Evolutionary conservation across 2,329 filamentous ascomycete species (phyloP), one percentile per base, ranked within the genome.

Genomic region (Paecilomyces fulvus): DNA sequence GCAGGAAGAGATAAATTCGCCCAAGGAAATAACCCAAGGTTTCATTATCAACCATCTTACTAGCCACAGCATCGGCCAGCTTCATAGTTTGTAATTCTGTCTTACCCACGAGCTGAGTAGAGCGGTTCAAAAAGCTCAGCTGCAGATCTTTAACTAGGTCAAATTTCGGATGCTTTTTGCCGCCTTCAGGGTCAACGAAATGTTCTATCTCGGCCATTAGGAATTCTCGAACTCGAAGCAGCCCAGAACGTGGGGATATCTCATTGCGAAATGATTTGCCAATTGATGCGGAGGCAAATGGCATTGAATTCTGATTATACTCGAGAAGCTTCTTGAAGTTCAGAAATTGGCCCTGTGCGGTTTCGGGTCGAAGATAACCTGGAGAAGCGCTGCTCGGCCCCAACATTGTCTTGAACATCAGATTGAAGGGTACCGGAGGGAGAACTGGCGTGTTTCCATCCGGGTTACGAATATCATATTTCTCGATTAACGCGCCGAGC

Each of bases 191-290:
- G 68, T 99, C 94, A 63, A 99, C 94, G 70, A 90, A 99, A 75
- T 99, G 92, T 79, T 99, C 94, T 65, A 99, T 96, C 77, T 99
- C 94, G 23, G 92, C 94, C 94, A 99, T 97, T 66, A 96, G 77
- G 77, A 99, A 97, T 74, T 99, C 94, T 66, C 94, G 89, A 48
- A 99, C 94, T 65, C 94, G 88, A 57, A 99, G 78, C 46, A 99
- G 85, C 75, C 94, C 94, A 61, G 90, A 84, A 56, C 94, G 85
- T 9, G 94, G 94, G 0, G 94, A 96, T 65, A 99, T 96, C 71
- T 99, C 90, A 71, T 95, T 95, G 67, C 90, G 83, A 80, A 92
- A 95, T 1, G 89, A 94, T 75, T 92, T 91, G 73, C 90, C 90
- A 66, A 95, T 90, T 48, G 87, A 92, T 37, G 90, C 90, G 49